These are phyloP conservation scores for Hypomontagnella monticulosa DNA, from an alignment of 495 filamentous ascomycete species.

Conservation along the genomic window DNA sequence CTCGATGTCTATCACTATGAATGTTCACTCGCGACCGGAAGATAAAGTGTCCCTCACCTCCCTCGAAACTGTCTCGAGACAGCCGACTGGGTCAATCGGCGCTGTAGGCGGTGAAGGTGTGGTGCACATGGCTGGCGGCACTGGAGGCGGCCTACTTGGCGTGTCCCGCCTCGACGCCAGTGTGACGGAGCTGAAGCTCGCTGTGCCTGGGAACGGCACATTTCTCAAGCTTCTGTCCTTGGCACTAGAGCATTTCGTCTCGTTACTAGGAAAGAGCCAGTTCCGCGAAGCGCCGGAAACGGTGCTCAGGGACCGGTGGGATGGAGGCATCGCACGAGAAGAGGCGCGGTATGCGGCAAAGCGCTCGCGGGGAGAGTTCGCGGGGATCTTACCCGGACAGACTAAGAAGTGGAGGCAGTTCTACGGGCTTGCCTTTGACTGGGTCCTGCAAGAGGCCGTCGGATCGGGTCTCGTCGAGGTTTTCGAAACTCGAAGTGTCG, in stretches of 20 bases:
- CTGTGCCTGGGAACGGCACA: slow-evolving; percentile 76
- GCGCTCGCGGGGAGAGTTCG: slow-evolving; percentile 72
- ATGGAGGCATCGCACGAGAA: slow-evolving; percentile 73
- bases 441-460: slow-evolving; percentile 80
- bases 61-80: slow-evolving; percentile 62
- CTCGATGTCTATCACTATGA: slow-evolving; percentile 49
- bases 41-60: slow-evolving; percentile 60
- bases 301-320: slow-evolving; percentile 79
- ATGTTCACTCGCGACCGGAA: slow-evolving; percentile 61
- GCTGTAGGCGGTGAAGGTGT: slow-evolving; percentile 70
- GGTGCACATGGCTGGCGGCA: slow-evolving; percentile 62
- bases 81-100: slow-evolving; percentile 69
- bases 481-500: slow-evolving; percentile 86
- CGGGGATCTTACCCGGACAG: slow-evolving; percentile 74
- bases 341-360: slow-evolving; percentile 66
- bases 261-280: slow-evolving; percentile 70
- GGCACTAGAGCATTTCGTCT: slow-evolving; percentile 72
- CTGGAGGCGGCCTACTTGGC: slow-evolving; percentile 36
- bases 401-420: slow-evolving; percentile 87
- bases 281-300: slow-evolving; percentile 72
- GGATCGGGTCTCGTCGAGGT: slow-evolving; percentile 82
- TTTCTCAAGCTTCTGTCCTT: slow-evolving; percentile 75
- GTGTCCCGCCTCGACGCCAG: slow-evolving; percentile 15
- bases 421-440: slow-evolving; percentile 79
- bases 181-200: slow-evolving; percentile 63